These are phyloP conservation scores for Eremothecium gossypii DNA, from an alignment of 1,139 yeast genomes.

Conservation along the genomic window DNA sequence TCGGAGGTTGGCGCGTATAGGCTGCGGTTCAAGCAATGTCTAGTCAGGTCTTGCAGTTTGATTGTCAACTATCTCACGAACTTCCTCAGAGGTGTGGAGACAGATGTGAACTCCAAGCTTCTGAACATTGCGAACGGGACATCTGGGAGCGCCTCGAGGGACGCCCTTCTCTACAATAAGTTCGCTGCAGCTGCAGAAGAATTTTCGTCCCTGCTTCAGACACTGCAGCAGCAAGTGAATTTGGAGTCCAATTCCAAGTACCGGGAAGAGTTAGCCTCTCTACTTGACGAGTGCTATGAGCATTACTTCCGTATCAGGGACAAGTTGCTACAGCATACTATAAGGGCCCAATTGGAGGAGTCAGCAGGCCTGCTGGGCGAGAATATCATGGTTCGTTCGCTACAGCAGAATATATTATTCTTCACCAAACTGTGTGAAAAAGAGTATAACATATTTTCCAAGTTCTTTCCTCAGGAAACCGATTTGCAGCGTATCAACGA, in stretches of 20 bases:
- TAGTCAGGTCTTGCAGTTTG: slow-evolving; percentile 73
- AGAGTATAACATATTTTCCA: slow-evolving; percentile 51
- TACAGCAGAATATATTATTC: slow-evolving; percentile 51
- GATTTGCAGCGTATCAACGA: slow-evolving; percentile 22
- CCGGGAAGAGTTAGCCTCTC: slow-evolving; percentile 51
- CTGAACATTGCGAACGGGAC: slow-evolving; percentile 24
- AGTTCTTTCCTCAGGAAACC: slow-evolving; percentile 38
- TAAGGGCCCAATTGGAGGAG: slow-evolving; percentile 33
- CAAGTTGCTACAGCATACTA: slow-evolving; percentile 38
- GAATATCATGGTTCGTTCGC: slow-evolving; percentile 39
- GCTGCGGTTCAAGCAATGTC: slow-evolving; percentile 71
- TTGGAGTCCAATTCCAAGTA: slow-evolving; percentile 37
- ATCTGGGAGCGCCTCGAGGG: slow-evolving; percentile 35
- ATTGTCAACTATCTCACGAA: slow-evolving; percentile 57
- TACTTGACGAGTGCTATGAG: slow-evolving; percentile 45
- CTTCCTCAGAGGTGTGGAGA: slow-evolving; percentile 42
- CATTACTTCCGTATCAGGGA: slow-evolving; percentile 53
- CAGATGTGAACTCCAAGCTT: slow-evolving; percentile 34
- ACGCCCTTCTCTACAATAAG: slow-evolving; percentile 55
- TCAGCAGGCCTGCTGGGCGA: slow-evolving; percentile 20
- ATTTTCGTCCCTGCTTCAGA: slow-evolving; percentile 40
- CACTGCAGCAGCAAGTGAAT: slow-evolving; percentile 42
- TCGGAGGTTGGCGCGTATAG: slow-evolving; percentile 64
- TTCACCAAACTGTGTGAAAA: slow-evolving; percentile 50
- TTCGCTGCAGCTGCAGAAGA: slow-evolving; percentile 39